These are phyloP conservation scores for Penicillium ochrochloron DNA, from an alignment of 495 filamentous ascomycete species.

Conservation along the genomic window DNA sequence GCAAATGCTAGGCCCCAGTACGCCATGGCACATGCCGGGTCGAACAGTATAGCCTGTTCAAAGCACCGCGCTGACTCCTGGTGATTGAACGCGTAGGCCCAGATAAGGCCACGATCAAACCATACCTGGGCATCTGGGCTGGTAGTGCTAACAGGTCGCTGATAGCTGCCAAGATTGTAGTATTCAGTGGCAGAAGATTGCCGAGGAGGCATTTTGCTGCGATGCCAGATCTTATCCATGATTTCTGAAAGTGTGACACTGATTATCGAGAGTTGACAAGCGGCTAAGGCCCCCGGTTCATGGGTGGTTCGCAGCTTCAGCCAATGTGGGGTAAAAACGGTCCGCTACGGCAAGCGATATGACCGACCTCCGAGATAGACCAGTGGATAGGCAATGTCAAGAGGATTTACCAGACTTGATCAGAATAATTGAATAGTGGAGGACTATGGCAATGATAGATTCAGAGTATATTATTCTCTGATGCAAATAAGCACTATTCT, in stretches of 20 bases:
- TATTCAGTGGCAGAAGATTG: slow-evolving; percentile 35
- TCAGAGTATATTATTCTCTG: slow-evolving; percentile 1
- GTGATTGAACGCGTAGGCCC: slow-evolving; percentile 70
- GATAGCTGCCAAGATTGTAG: slow-evolving; percentile 61
- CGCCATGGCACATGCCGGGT: slow-evolving; percentile 61
- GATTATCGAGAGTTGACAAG: background rate
- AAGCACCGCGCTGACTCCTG: slow-evolving; percentile 65
- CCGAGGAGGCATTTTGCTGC: slow-evolving; percentile 14
- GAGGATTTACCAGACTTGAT: background rate
- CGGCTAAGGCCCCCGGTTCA: background rate
- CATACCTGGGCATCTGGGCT: slow-evolving; percentile 56
- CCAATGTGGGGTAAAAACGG: slow-evolving; percentile 4
- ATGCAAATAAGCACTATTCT: slow-evolving; percentile 1
- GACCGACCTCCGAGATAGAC: background rate
- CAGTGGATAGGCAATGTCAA: background rate
- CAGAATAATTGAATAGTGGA: background rate
- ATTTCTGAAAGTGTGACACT: background rate
- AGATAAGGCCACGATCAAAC: slow-evolving; percentile 66
- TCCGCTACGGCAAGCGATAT: background rate
- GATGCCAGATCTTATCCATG: slow-evolving; percentile 16
- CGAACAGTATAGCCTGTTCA: slow-evolving; percentile 56
- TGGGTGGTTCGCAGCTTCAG: background rate
- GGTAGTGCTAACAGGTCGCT: slow-evolving; percentile 50
- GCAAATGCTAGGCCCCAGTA: slow-evolving; percentile 71
- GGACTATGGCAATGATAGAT: background rate